phyloP scores from a whole-genome alignment of 441 rosid species.

The Corymbia citriodora region DNA sequence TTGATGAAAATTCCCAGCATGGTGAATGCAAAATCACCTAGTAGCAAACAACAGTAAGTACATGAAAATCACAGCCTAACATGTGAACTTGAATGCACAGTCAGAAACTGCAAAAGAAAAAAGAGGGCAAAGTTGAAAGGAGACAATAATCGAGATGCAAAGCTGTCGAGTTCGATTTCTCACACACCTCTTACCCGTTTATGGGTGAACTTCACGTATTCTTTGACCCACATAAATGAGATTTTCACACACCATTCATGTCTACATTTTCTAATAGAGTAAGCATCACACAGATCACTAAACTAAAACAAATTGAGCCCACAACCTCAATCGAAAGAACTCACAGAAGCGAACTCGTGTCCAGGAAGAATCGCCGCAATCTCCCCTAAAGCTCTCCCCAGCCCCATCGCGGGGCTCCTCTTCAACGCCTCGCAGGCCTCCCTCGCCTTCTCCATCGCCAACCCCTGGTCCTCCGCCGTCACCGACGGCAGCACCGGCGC shows the following conservation, averaged over 20 bases:
- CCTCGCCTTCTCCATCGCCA: constrained; percentile 58
- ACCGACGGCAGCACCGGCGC: constrained; percentile 78
- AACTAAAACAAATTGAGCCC: neutral
- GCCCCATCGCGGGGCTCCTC: constrained; percentile 35
- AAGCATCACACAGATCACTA: neutral
- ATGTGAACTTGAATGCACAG: neutral
- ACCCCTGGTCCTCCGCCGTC: constrained; percentile 76
- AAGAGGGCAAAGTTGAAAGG: neutral
- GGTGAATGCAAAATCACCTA: neutral
- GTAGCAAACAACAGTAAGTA: neutral
- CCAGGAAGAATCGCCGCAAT: constrained; percentile 57
- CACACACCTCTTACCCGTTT: neutral
- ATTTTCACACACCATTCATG: neutral
- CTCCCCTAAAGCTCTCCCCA: constrained; percentile 37
- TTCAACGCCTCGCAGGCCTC: constrained; percentile 59
- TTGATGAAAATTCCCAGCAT: neutral
- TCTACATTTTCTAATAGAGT: neutral
- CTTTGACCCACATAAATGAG: neutral
- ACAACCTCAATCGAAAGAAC: constrained; percentile 16
- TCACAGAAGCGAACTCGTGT: constrained; percentile 77
- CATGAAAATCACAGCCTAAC: neutral
- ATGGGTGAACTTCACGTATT: neutral
- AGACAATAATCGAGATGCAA: neutral
- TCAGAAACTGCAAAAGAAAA: neutral
- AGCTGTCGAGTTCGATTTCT: neutral